A percentile compares a stretch with the other conserved stretches of the same genome.
phyloP scores from a whole-genome alignment of 495 filamentous ascomycete genomes.

The Entonaema liquescens region DNA sequence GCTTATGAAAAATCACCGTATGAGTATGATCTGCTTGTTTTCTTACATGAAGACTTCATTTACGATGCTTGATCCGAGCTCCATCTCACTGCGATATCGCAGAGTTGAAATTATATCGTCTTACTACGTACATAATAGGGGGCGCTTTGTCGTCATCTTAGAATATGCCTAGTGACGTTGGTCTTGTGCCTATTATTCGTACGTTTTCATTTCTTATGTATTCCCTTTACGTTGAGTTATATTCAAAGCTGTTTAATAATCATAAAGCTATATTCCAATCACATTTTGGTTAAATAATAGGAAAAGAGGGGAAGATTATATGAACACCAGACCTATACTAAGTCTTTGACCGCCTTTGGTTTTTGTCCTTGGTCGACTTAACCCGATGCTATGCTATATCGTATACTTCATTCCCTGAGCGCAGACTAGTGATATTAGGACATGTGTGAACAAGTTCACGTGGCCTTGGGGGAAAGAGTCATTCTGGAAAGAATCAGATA shows the following conservation, averaged over 20 bases:
- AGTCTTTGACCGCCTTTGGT: slow-evolving; percentile 27
- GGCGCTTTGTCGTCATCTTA: neutral
- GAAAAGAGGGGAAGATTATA: neutral
- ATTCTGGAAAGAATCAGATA: too few relatives aligned
- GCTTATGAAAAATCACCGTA: neutral
- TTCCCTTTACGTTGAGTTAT: neutral
- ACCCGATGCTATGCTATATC: slow-evolving; percentile 17
- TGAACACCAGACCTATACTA: neutral
- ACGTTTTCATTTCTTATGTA: slow-evolving; percentile 5
- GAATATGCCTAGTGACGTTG: neutral
- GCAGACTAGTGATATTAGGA: slow-evolving; percentile 4
- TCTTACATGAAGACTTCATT: neutral
- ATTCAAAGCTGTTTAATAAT: neutral
- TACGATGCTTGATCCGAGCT: slow-evolving; percentile 8
- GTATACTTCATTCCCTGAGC: slow-evolving; percentile 5
- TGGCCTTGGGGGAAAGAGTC: slow-evolving; percentile 12
- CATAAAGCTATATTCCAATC: neutral
- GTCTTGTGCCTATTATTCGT: neutral
- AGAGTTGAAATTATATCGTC: slow-evolving; percentile 11
- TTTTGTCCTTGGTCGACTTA: slow-evolving; percentile 14
- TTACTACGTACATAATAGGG: slow-evolving; percentile 4
- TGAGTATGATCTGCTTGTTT: neutral
- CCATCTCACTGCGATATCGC: slow-evolving; percentile 19
- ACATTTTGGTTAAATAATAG: neutral
- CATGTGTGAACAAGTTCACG: slow-evolving; percentile 20